A percentile compares a stretch with the other conserved stretches of the same genome.
Evolutionary conservation across 768 basidiomycete species (phyloP).

Genomic region (Boletus tomentosulus): DNA sequence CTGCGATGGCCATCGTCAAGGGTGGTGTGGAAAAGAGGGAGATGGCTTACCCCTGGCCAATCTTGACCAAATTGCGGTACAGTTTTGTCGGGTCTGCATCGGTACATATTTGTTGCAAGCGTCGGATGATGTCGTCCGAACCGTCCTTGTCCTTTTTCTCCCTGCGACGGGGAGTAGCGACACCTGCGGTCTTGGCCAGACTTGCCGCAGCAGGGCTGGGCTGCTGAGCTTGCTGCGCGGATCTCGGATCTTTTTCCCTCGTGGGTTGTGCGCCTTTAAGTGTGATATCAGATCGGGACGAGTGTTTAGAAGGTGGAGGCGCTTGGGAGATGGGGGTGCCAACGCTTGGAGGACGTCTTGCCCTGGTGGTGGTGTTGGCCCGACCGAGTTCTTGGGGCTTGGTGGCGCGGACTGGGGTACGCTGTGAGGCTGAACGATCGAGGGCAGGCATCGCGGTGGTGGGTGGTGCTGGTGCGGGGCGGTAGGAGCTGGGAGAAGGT

Average conservation of each 20-base stretch:
- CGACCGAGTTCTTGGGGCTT: conserved; percentile 49
- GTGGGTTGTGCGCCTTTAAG: conserved; percentile 38
- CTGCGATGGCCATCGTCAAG: conserved; percentile 37
- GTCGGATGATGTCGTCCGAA: conserved; percentile 86
- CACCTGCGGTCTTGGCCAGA: conserved; percentile 64
- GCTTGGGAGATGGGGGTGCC: conserved; percentile 22
- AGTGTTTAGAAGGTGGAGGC: conserved; percentile 41
- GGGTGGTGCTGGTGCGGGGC: conserved; percentile 75
- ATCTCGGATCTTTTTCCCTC: conserved; percentile 37
- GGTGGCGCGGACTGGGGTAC: conserved; percentile 54
- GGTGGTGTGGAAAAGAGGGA: neutral
- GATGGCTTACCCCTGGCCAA: conserved; percentile 86
- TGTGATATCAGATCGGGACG: conserved; percentile 54
- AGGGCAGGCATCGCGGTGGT: conserved; percentile 60
- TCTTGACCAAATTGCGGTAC: conserved; percentile 91
- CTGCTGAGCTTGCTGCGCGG: conserved; percentile 38
- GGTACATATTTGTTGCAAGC: conserved; percentile 91
- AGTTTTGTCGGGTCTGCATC: conserved; percentile 95
- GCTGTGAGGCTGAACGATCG: conserved; percentile 86
- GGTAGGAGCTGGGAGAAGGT: conserved; percentile 48
- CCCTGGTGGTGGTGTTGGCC: conserved; percentile 67
- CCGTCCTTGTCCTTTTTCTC: conserved; percentile 82
- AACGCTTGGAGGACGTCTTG: conserved; percentile 51
- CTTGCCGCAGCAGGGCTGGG: conserved; percentile 61
- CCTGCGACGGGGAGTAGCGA: conserved; percentile 77